These are phyloP conservation scores for Penicillium tannophilum DNA, from an alignment of 495 filamentous ascomycete genomes.

Conservation along the genomic window DNA sequence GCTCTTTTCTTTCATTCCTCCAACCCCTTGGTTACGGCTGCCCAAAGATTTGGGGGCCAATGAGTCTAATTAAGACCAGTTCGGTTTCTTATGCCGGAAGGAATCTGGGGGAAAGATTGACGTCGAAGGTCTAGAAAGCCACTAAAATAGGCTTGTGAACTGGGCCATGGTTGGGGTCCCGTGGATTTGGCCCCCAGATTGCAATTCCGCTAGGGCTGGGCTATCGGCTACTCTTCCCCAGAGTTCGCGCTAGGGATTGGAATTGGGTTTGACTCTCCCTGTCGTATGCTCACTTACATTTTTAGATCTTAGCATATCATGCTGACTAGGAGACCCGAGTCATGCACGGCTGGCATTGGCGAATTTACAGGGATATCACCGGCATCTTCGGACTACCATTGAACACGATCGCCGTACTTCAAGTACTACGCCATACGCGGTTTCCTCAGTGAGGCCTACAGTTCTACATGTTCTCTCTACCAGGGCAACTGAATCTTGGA, in stretches of 20 bases:
- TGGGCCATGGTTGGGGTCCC: neutral
- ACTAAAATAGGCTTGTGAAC: neutral
- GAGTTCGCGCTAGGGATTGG: neutral
- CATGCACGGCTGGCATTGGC: neutral
- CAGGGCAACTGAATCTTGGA: conserved; percentile 8
- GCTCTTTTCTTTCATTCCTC: neutral
- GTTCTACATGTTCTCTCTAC: conserved; percentile 1
- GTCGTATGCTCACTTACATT: neutral
- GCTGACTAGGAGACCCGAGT: neutral
- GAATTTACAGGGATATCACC: neutral
- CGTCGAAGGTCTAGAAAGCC: neutral
- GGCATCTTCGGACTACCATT: neutral
- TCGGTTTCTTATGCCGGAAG: neutral
- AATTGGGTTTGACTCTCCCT: neutral
- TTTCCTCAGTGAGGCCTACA: neutral
- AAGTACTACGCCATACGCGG: neutral
- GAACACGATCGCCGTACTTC: neutral
- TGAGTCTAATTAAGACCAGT: neutral
- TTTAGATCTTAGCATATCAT: neutral
- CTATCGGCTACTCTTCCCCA: neutral
- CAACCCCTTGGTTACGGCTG: no score
- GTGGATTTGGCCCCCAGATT: neutral
- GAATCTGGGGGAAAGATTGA: neutral
- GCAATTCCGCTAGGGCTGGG: neutral
- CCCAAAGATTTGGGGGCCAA: neutral